These are phyloP conservation scores for Paraurostyla sp. DNA, from an alignment of 73 alveolate species.

Conservation along the genomic window DNA sequence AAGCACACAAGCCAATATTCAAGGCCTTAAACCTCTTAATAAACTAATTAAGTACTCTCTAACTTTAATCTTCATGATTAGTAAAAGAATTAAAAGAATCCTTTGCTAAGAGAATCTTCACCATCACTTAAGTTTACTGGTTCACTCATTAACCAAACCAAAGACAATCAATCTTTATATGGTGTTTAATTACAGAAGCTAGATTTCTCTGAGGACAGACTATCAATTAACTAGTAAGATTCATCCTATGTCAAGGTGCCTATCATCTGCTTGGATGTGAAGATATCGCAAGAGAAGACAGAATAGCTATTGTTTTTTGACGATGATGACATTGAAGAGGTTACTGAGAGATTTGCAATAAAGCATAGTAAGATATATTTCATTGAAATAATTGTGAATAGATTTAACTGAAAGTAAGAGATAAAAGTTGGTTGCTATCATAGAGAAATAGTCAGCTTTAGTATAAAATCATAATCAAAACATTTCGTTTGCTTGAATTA, in stretches of 20 bases:
- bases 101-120: not conserved
- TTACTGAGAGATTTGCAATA: not conserved
- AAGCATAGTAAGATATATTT: too few species aligned
- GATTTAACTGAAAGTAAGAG: slow-evolving; percentile 3
- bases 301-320: slow-evolving; percentile 26
- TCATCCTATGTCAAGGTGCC: not conserved
- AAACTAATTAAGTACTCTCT: not conserved
- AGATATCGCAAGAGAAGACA: not conserved
- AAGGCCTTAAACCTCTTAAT: too few species aligned
- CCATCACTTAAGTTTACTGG: too few species aligned
- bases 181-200: too few species aligned
- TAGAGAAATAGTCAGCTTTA: not conserved
- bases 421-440: not conserved
- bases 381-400: too few species aligned
- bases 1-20: not conserved
- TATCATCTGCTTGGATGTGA: slow-evolving; percentile 22
- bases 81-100: not conserved
- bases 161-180: too few species aligned
- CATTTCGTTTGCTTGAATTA: too few species aligned
- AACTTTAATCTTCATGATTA: too few species aligned
- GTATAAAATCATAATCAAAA: too few species aligned
- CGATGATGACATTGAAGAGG: not conserved
- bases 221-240: not conserved
- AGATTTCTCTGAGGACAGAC: too few species aligned
- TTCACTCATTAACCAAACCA: too few species aligned